These are phyloP conservation scores for Erysimum cheiri DNA, from an alignment of 441 rosid species.

Conservation along the genomic window DNA sequence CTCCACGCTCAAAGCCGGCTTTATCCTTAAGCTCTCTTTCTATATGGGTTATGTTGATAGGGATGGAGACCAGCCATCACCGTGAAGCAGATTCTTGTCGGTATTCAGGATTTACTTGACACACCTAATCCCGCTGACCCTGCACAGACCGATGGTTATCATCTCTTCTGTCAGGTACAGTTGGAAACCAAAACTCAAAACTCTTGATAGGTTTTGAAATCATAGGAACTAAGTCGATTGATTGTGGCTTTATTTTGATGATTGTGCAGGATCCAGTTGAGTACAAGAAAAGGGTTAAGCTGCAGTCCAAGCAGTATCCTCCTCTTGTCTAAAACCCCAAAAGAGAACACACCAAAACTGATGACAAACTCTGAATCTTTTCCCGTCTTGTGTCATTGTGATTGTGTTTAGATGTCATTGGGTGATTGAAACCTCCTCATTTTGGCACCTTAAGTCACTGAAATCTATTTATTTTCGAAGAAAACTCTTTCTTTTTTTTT, in stretches of 20 bases:
- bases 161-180: slow-evolving; percentile 89
- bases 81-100: slow-evolving; percentile 92
- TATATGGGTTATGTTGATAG: slow-evolving; percentile 43
- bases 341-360: slow-evolving; percentile 39
- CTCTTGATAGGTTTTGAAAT: neutral
- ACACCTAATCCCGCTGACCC: slow-evolving; percentile 95
- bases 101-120: slow-evolving; percentile 93
- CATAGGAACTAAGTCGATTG: slow-evolving; percentile 1
- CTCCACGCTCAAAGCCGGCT: neutral
- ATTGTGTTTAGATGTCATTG: slow-evolving; percentile 39
- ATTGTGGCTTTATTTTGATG: slow-evolving; percentile 12
- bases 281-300: slow-evolving; percentile 89
- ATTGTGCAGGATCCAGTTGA: slow-evolving; percentile 71
- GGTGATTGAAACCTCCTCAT: slow-evolving; percentile 41
- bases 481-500: slow-evolving; percentile 6
- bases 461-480: slow-evolving; percentile 33
- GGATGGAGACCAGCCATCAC: slow-evolving; percentile 99
- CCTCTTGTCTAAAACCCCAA: slow-evolving; percentile 54
- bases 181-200: neutral
- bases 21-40: slow-evolving; percentile 14
- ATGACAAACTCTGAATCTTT: slow-evolving; percentile 41
- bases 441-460: slow-evolving; percentile 37
- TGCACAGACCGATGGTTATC: slow-evolving; percentile 94
- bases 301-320: slow-evolving; percentile 92
- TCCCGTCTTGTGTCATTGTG: slow-evolving; percentile 27